Percentiles rank a stretch among this genome's conserved stretches.
Evolutionary conservation across 495 filamentous ascomycete species (phyloP).

Genomic region (Aspergillus bridgeri): DNA sequence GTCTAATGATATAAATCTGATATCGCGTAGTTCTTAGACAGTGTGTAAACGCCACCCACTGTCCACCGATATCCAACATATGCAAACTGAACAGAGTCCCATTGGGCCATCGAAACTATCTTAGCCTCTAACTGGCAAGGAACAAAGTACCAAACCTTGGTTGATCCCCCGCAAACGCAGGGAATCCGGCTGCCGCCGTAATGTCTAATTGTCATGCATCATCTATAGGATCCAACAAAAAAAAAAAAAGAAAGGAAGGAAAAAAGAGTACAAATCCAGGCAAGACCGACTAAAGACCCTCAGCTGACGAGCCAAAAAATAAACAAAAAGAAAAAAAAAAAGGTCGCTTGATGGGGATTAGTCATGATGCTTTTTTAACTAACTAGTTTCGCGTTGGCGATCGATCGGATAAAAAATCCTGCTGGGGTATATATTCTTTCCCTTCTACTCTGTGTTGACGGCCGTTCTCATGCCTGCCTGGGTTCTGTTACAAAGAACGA

Average conservation of each 20-base stretch:
- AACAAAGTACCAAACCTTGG: neutral
- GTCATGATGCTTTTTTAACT: neutral
- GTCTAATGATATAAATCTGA: conserved; percentile 2
- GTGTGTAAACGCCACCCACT: too few species aligned
- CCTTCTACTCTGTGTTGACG: too few species aligned
- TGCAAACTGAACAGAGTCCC: too few species aligned
- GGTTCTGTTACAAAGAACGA: too few species aligned
- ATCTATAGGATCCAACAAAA: neutral
- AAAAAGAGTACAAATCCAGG: neutral
- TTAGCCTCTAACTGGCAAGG: too few species aligned
- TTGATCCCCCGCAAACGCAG: neutral
- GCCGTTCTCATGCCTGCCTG: neutral
- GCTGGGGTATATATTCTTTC: neutral
- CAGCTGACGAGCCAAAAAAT: neutral
- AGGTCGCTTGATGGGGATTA: neutral
- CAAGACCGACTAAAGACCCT: neutral
- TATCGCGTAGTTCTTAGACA: too few species aligned
- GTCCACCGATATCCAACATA: too few species aligned
- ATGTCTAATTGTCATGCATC: neutral
- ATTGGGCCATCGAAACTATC: too few species aligned
- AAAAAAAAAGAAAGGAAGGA: neutral
- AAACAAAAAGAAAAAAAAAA: neutral
- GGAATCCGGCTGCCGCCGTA: neutral
- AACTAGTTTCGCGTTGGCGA: neutral
- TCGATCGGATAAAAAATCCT: neutral